Evolutionary conservation across 306 rosid species (phyloP), one percentile per base, ranked within the genome.

Genomic region (Luffa aegyptiaca): DNA sequence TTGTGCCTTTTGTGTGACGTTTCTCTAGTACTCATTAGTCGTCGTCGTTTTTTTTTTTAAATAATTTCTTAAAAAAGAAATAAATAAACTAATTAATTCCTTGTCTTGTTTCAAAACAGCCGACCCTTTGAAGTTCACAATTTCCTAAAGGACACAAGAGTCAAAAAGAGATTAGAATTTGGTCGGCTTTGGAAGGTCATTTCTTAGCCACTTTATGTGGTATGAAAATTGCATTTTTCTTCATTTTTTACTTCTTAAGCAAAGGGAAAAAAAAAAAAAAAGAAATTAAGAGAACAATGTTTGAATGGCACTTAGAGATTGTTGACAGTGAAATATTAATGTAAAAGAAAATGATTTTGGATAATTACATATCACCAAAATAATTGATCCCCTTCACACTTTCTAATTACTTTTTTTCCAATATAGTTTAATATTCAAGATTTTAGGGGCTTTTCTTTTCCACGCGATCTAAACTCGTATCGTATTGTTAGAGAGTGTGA

Each of bases 221-320:
- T 66, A 18, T 42, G 17, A n/a, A n/a, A 69, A 69, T 69, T 69
- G 75, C 48, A 44, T 78, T 81, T 76, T 3, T 36, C 36, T 80
- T 83, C 87, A 3, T 66, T 88, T 90, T 84, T 90, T 93, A 90
- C 90, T 84, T 89, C 87, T 79, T 86, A 93, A 91, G 88, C 88
- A 90, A 93, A 68, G 80, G 78, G 53, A 73, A 83, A 45, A 70
- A 45, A 57, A 71, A 82, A 84, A 42, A 70, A 82, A 81, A n/a
- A 11, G 12, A 52, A 52, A 52, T 51, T 26, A 86, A 63, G 84
- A 76, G 72, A 21, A 18, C 81, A 72, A 85, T 70, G 77, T 82
- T 48, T 76, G 84, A 62, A 65, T 76, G 68, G 26, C 75, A 74
- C 33, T 51, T 51, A 72, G 76, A 75, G 80, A 75, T 79, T 72